A percentile compares a stretch with the other conserved stretches of the same genome.
phyloP scores from a whole-genome alignment of 768 basidiomycete genomes.

The Pholiota molesta region DNA sequence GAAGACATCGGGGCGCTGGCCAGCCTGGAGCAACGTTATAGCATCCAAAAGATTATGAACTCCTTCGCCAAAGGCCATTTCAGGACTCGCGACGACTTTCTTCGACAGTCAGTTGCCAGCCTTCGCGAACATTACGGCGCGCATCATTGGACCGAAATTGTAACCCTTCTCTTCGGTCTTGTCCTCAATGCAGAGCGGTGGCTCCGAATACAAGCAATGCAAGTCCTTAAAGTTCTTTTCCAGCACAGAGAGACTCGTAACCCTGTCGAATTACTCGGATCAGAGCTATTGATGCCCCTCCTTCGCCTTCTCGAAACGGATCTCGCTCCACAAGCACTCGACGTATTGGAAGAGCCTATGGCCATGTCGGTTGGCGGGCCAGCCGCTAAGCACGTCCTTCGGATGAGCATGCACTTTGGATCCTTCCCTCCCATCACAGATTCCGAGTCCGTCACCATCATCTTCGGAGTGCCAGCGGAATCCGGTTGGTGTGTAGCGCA shows the following conservation, averaged over 20 bases:
- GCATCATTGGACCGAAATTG: conserved; percentile 78
- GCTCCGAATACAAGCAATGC: conserved; percentile 82
- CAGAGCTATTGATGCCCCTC: conserved; percentile 90
- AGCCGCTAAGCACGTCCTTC: conserved; percentile 82
- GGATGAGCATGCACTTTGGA: conserved; percentile 84
- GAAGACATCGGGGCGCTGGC: conserved; percentile 75
- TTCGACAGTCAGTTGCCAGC: conserved; percentile 84
- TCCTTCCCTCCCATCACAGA: conserved; percentile 34
- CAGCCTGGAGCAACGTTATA: conserved; percentile 68
- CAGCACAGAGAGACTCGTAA: conserved; percentile 81
- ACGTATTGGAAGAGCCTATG: conserved; percentile 92
- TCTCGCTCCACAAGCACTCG: conserved; percentile 81
- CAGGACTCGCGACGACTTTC: conserved; percentile 91
- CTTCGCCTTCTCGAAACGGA: conserved; percentile 88
- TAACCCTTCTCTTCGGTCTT: conserved; percentile 84
- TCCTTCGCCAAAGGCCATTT: conserved; percentile 89
- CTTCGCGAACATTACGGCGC: conserved; percentile 84
- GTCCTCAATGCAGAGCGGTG: conserved; percentile 83
- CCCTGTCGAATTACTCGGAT: conserved; percentile 73
- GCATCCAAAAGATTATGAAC: conserved; percentile 85
- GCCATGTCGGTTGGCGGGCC: conserved; percentile 76
- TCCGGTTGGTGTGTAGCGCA: conserved; percentile 89
- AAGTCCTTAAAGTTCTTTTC: conserved; percentile 87
- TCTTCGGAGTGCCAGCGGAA: conserved; percentile 81
- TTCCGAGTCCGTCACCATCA: conserved; percentile 60